Evolutionary conservation across 768 basidiomycete species (phyloP).

Genomic region (Psilocybe cyanescens): DNA sequence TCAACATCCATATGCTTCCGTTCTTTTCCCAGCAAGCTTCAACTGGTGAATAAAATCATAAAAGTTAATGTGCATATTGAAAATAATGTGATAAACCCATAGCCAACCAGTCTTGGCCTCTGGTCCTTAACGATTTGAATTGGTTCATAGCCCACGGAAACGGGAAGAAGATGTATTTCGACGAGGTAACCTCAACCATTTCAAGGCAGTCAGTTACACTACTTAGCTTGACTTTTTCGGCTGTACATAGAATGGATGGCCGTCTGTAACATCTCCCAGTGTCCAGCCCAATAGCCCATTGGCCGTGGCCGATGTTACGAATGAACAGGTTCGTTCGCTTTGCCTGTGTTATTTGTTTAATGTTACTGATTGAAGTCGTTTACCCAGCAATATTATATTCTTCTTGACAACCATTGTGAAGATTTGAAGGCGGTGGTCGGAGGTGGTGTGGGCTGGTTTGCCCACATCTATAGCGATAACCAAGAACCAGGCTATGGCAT

Average conservation of each 20-base stretch:
- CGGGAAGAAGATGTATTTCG: constrained; percentile 78
- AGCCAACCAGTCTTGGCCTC: constrained; percentile 67
- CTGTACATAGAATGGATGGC: constrained; percentile 71
- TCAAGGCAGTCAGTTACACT: neutral
- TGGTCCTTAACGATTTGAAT: constrained; percentile 59
- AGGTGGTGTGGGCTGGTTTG: constrained; percentile 85
- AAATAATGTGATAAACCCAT: constrained; percentile 4
- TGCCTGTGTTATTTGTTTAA: neutral
- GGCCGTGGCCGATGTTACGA: constrained; percentile 64
- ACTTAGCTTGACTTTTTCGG: neutral
- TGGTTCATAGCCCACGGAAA: constrained; percentile 67
- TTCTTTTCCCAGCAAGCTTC: constrained; percentile 65
- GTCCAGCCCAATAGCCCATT: constrained; percentile 68
- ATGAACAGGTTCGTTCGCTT: constrained; percentile 56
- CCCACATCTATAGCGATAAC: constrained; percentile 74
- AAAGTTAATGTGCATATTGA: neutral
- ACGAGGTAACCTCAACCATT: constrained; percentile 50
- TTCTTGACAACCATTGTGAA: constrained; percentile 69
- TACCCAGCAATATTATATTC: constrained; percentile 58
- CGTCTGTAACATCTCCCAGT: constrained; percentile 60
- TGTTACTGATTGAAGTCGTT: neutral
- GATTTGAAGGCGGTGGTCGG: constrained; percentile 61
- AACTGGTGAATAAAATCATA: constrained; percentile 41
- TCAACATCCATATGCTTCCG: constrained; percentile 74
- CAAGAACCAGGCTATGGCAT: constrained; percentile 76